Conservation (phyloP, 257 asterid genomes). For the Jacaranda copaia region DNA sequence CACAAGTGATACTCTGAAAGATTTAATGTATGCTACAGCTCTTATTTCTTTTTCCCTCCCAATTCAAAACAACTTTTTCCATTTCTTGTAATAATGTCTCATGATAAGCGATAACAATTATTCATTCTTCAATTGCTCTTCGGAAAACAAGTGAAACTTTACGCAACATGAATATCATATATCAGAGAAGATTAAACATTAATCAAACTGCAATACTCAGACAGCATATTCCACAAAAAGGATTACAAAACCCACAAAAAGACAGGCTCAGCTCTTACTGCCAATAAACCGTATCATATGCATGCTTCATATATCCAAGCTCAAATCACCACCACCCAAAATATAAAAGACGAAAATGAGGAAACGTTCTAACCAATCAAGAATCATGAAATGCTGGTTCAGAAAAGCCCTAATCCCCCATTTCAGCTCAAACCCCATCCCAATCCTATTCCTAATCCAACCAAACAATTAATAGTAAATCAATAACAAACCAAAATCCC, state of each 20-base stretch:
- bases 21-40: conserved; percentile 2
- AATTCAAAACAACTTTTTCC: not conserved
- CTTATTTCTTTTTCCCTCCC: conserved; percentile 1
- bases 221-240: conserved; percentile 13
- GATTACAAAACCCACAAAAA: not conserved
- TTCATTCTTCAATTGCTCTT: not conserved
- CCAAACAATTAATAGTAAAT: not conserved
- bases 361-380: conserved; percentile 25
- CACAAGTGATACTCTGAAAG: not conserved
- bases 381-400: conserved; percentile 39
- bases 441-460: conserved; percentile 35
- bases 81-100: not conserved
- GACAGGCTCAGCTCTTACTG: conserved; percentile 16
- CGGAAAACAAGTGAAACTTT: conserved; percentile 14
- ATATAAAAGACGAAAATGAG: not conserved
- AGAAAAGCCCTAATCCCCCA: conserved; percentile 51
- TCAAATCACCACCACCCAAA: not conserved
- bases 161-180: conserved; percentile 11
- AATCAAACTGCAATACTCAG: not conserved
- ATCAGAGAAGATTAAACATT: conserved; percentile 7
- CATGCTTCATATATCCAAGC: conserved; percentile 12
- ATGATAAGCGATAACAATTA: not conserved
- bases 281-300: not conserved
- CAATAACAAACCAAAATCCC: conserved; percentile 13
- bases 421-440: conserved; percentile 34